Percentiles rank a stretch among this genome's conserved stretches.
Conservation (phyloP, 2,329 filamentous ascomycete genomes). For the Aspergillus quadrilineatus region DNA sequence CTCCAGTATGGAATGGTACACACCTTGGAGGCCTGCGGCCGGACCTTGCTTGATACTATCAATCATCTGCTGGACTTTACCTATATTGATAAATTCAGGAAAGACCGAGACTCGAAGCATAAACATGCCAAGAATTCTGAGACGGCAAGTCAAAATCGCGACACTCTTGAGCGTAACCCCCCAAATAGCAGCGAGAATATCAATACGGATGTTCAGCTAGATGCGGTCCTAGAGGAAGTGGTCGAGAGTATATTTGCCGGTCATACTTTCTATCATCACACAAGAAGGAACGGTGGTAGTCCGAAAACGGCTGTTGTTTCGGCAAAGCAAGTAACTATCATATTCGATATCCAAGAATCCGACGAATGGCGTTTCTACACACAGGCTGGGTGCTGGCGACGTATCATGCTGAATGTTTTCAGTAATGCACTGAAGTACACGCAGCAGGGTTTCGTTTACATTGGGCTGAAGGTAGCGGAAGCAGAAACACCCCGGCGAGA, state of each 20-base stretch:
- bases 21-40: slow-evolving; percentile 42
- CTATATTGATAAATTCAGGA: slow-evolving; percentile 23
- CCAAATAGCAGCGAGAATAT: not conserved
- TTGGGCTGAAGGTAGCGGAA: not conserved
- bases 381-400: not conserved
- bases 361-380: not conserved
- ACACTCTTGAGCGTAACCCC: not conserved
- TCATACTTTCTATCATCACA: not conserved
- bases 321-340: not conserved
- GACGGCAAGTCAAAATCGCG: not conserved
- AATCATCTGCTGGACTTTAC: slow-evolving; percentile 37
- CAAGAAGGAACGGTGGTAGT: not conserved
- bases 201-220: not conserved
- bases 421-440: slow-evolving; percentile 5
- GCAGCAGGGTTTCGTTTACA: not conserved
- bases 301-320: not conserved
- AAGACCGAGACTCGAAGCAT: not conserved
- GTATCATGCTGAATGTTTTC: slow-evolving; percentile 4
- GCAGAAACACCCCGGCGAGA: not conserved
- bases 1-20: slow-evolving; percentile 32
- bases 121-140: not conserved
- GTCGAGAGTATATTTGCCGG: slow-evolving; percentile 8
- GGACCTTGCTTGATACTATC: slow-evolving; percentile 45
- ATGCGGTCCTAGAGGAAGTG: slow-evolving; percentile 6
- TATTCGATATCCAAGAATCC: slow-evolving; percentile 3